Percentiles rank a stretch among this genome's conserved stretches.
These are phyloP conservation scores for Rhizopus stolonifer DNA, from an alignment of 371 early-diverging fungal genomes.

Conservation along the genomic window DNA sequence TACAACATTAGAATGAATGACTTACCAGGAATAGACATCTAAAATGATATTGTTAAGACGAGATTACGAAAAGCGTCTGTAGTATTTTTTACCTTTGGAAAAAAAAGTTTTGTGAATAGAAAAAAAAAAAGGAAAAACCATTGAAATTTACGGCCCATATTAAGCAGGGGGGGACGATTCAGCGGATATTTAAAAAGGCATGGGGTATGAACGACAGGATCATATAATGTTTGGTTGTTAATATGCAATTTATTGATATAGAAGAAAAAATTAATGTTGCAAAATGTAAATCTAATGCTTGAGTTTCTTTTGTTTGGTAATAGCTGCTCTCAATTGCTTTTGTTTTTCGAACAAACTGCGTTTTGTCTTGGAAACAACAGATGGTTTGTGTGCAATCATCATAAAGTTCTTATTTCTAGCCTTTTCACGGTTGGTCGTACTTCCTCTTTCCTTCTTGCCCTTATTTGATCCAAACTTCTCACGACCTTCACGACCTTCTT, in stretches of 20 bases:
- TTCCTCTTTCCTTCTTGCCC: slow-evolving; percentile 78
- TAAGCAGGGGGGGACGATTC: no score
- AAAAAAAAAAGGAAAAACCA: no score
- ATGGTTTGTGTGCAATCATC: slow-evolving; percentile 93
- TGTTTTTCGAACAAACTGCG: slow-evolving; percentile 83
- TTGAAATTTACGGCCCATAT: no score
- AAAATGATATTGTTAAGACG: slow-evolving; percentile 24
- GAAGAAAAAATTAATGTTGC: no score
- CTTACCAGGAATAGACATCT: slow-evolving; percentile 33
- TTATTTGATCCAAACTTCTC: slow-evolving; percentile 88
- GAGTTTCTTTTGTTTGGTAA: slow-evolving; percentile 65
- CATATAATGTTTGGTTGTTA: no score
- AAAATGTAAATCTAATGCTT: slow-evolving; percentile 38
- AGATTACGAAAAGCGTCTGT: slow-evolving; percentile 16
- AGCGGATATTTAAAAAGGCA: no score
- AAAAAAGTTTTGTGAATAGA: no score
- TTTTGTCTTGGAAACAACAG: slow-evolving; percentile 81
- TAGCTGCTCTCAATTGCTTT: slow-evolving; percentile 64
- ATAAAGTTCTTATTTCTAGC: slow-evolving; percentile 88
- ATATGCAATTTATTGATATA: no score
- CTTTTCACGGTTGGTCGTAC: slow-evolving; percentile 90
- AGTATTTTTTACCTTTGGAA: no score
- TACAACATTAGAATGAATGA: background rate
- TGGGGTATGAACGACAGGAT: no score
- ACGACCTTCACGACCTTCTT: slow-evolving; percentile 86